These are phyloP conservation scores for Drechslera avenae DNA, from an alignment of 2,329 filamentous ascomycete genomes.

Conservation along the genomic window DNA sequence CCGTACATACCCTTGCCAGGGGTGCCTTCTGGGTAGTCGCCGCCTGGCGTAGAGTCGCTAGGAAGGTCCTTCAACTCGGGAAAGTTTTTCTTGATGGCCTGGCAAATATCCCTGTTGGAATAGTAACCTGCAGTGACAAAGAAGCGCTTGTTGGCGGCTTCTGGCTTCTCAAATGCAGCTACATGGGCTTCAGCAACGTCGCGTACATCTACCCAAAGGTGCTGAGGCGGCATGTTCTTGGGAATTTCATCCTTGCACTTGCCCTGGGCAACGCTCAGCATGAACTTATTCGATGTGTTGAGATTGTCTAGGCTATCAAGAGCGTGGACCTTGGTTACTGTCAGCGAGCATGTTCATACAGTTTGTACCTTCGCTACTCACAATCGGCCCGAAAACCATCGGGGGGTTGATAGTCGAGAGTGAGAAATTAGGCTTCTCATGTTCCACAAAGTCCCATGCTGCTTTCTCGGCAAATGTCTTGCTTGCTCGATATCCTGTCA, in stretches of 20 bases:
- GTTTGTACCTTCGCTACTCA: conserved; percentile 24
- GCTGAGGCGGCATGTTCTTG: conserved; percentile 52
- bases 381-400: conserved; percentile 57
- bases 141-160: conserved; percentile 66
- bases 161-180: conserved; percentile 60
- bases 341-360: conserved; percentile 11
- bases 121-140: conserved; percentile 65
- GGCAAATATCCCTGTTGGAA: conserved; percentile 63
- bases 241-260: conserved; percentile 63
- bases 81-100: conserved; percentile 62
- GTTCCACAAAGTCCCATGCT: conserved; percentile 59
- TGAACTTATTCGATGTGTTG: conserved; percentile 74
- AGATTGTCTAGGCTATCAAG: conserved; percentile 66
- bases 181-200: conserved; percentile 69
- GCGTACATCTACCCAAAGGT: conserved; percentile 54
- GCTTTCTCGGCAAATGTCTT: conserved; percentile 67
- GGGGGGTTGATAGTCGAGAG: conserved; percentile 58
- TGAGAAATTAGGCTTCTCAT: conserved; percentile 58
- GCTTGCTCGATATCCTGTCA: conserved; percentile 57
- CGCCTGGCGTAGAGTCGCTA: conserved; percentile 48
- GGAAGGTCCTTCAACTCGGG: conserved; percentile 60
- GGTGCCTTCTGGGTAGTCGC: conserved; percentile 55
- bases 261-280: conserved; percentile 68
- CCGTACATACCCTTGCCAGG: conserved; percentile 47
- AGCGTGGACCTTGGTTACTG: conserved; percentile 53